Evolutionary conservation across 1,284 basidiomycete species (phyloP).

Genomic region (Sporisorium graminicola): DNA sequence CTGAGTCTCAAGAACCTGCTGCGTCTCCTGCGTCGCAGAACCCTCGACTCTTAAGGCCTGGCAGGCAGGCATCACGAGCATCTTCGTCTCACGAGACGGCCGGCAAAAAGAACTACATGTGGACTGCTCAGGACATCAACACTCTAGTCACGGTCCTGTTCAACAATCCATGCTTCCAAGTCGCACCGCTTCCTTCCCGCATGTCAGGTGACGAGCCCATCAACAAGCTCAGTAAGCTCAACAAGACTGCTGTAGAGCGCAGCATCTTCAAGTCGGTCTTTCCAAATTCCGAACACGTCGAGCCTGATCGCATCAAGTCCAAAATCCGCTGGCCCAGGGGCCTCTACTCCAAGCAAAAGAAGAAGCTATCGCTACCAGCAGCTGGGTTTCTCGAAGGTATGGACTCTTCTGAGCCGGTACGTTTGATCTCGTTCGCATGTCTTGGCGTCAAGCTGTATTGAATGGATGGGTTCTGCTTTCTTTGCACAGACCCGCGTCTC

Average conservation of each 20-base stretch:
- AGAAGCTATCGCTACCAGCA: not conserved
- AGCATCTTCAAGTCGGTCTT: not conserved
- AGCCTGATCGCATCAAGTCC: not conserved
- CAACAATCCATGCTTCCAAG: not conserved
- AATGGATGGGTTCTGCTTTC: not conserved
- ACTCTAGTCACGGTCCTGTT: not conserved
- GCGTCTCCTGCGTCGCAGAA: too few species aligned
- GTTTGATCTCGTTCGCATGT: constrained; percentile 1
- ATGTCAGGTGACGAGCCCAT: not conserved
- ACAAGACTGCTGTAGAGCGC: not conserved
- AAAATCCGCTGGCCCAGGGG: not conserved
- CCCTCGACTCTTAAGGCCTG: too few species aligned
- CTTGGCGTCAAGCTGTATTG: too few species aligned
- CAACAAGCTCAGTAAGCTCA: not conserved
- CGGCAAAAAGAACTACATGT: not conserved
- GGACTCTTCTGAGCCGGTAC: not conserved
- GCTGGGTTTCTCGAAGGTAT: constrained; percentile 2
- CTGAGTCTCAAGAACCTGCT: too few species aligned
- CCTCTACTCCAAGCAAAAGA: not conserved
- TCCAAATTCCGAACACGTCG: not conserved
- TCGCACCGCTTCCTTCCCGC: not conserved
- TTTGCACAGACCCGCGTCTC: not conserved
- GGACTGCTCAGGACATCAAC: not conserved
- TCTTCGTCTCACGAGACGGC: too few species aligned
- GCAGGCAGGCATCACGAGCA: too few species aligned